These are phyloP conservation scores for Metschnikowia noctiluminum DNA, from an alignment of 805 yeast species.

Conservation along the genomic window DNA sequence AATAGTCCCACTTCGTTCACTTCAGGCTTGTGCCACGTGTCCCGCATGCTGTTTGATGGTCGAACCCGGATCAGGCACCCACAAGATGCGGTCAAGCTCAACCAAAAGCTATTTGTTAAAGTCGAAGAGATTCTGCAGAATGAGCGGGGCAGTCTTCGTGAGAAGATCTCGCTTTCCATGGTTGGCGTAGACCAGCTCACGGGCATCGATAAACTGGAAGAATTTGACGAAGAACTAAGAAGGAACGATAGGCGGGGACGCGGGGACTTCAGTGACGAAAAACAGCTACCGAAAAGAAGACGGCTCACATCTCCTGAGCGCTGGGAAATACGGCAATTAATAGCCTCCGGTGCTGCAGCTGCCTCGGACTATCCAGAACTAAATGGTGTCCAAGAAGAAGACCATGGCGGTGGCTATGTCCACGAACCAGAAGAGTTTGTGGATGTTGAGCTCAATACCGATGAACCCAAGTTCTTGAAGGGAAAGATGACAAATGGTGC, in stretches of 20 bases:
- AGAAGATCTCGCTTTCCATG: conserved; percentile 59
- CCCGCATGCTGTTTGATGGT: conserved; percentile 52
- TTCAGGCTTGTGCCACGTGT: conserved; percentile 73
- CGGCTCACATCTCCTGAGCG: conserved; percentile 80
- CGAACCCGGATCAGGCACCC: conserved; percentile 53
- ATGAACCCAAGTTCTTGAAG: conserved; percentile 68
- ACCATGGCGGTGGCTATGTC: conserved; percentile 18
- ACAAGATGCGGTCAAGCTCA: conserved; percentile 49
- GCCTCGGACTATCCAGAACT: conserved; percentile 69
- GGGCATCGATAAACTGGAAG: conserved; percentile 43
- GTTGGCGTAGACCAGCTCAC: conserved; percentile 67
- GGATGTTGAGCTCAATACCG: conserved; percentile 69
- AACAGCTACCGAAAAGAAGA: conserved; percentile 19
- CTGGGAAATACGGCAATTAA: conserved; percentile 85
- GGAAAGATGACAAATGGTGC: conserved; percentile 45
- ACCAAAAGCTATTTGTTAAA: conserved; percentile 65
- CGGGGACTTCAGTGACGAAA: conserved; percentile 2
- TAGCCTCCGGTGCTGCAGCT: conserved; percentile 71
- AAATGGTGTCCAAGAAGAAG: conserved; percentile 18
- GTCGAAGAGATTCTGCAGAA: conserved; percentile 32
- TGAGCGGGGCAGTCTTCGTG: conserved; percentile 14
- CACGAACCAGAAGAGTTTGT: conserved; percentile 44
- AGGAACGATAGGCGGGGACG: conserved; percentile 14
- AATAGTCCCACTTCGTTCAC: conserved; percentile 25
- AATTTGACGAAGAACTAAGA: conserved; percentile 8